Base-by-base conservation (phyloP, 441 rosid species). In the Caryocar brasiliense region DNA sequence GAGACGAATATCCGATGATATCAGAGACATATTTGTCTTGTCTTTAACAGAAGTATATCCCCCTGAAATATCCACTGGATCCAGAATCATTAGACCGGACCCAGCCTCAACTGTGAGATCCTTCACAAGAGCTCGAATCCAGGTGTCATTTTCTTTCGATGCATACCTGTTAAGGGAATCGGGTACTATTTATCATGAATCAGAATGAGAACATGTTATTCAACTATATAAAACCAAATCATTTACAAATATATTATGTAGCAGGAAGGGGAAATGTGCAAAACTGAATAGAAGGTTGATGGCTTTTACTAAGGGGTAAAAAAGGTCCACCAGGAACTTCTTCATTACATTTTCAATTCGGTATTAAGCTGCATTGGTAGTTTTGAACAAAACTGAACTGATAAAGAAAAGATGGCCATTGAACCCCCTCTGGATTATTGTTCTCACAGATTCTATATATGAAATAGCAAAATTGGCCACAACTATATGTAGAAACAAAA, bases 51-150 rank as follows among this genome's bases (percentile, higher is more conserved):
- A 90, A 33, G 98, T 86, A 67, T 81, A 90, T 57, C 95, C 97
- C 44, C 86, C 85, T 0, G 96, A 90, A 48, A 90, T 70, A 73
- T 90, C 96, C 38, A 87, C 87, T 22, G 96, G 95, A 64, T 86
- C 89, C 49, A 94, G 79, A 74, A 94, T 79, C 61, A 80, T 71
- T 64, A 94, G 94, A 67, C 99, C 99, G 61, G 99, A 94, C 60
- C 95, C 99, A 59, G 96, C 79, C 79, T 94, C 99, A 45, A 94
- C 64, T 10, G 79, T 83, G 61, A 94, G 72, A 72, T 82, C 91
- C 80, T 86, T 94, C 72, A 83, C 70, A 54, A 81, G 64, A 38
- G 98, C 85, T 20, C 96, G 83, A 44, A 85, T 75, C 99, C 99
- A 94, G 46, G 74, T 81, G 70, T 90, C 99, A 72, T 83, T 83